A percentile compares a stretch with the other conserved stretches of the same genome.
These are phyloP conservation scores for Aspergillus viridinutans DNA, from an alignment of 2,329 filamentous ascomycete species.

Conservation along the genomic window DNA sequence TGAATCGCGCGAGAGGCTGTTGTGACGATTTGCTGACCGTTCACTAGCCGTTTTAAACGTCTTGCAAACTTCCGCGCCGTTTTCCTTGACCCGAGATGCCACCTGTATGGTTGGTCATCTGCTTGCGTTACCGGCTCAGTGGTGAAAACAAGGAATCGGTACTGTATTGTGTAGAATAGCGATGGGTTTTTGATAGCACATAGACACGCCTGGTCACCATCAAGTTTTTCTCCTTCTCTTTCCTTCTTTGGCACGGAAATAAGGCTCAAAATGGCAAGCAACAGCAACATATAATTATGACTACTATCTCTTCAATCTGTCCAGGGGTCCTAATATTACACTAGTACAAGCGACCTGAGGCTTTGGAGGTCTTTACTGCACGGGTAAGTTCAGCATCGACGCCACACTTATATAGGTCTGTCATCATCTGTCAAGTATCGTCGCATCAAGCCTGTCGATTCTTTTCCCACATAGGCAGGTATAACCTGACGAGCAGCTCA, in stretches of 20 bases:
- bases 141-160: constrained; percentile 11
- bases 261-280: not conserved
- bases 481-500: constrained; percentile 11
- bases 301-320: not conserved
- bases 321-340: not conserved
- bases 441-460: not conserved
- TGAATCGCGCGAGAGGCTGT: not conserved
- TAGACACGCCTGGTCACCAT: constrained; percentile 23
- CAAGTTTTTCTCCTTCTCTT: constrained; percentile 1
- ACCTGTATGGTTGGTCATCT: constrained; percentile 13
- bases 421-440: not conserved
- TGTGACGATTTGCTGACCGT: constrained; percentile 16
- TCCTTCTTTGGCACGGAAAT: not conserved
- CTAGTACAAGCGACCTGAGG: not conserved
- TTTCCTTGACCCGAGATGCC: constrained; percentile 2
- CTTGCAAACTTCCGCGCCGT: constrained; percentile 9
- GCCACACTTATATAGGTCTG: not conserved
- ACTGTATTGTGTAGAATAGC: constrained; percentile 36
- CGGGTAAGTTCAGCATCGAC: not conserved
- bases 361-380: not conserved
- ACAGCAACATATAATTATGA: not conserved
- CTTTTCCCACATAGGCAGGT: constrained; percentile 21
- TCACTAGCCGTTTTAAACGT: constrained; percentile 34
- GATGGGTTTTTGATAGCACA: constrained; percentile 34
- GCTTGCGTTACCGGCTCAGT: constrained; percentile 9